These are phyloP conservation scores for Carex scoparia DNA, from an alignment of 176 grass and related monocot species.

Conservation along the genomic window DNA sequence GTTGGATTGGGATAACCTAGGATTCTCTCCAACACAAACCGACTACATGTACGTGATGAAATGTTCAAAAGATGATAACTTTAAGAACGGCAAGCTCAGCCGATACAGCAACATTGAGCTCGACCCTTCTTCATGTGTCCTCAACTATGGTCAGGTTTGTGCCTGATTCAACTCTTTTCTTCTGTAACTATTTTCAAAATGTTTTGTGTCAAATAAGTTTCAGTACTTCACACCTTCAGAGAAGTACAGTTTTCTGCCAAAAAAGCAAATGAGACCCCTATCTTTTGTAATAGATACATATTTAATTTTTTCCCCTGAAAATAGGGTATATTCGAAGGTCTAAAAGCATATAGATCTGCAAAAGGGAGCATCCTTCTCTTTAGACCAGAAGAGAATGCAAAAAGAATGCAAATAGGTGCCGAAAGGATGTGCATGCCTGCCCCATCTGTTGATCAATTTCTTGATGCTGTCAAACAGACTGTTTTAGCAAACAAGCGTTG, in stretches of 20 bases:
- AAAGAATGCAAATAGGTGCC: conserved; percentile 62
- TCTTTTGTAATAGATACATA: neutral
- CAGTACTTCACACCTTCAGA: no score
- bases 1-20: conserved; percentile 82
- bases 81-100: conserved; percentile 55
- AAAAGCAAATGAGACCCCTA: no score
- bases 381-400: conserved; percentile 85
- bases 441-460: conserved; percentile 71
- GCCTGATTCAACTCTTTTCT: neutral
- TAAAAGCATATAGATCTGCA: conserved; percentile 61
- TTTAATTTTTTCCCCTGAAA: neutral
- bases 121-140: conserved; percentile 68
- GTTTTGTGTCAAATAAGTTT: no score
- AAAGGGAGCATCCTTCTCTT: conserved; percentile 47
- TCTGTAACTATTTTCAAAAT: neutral
- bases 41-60: conserved; percentile 91
- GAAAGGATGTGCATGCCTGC: conserved; percentile 96
- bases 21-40: conserved; percentile 58
- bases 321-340: conserved; percentile 77
- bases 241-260: no score
- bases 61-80: conserved; percentile 36
- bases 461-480: conserved; percentile 68
- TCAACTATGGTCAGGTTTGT: conserved; percentile 87
- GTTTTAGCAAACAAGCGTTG: conserved; percentile 81
- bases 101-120: conserved; percentile 84